phyloP scores from a whole-genome alignment of 2,329 filamentous ascomycete genomes.

The Aureobasidium musti region DNA sequence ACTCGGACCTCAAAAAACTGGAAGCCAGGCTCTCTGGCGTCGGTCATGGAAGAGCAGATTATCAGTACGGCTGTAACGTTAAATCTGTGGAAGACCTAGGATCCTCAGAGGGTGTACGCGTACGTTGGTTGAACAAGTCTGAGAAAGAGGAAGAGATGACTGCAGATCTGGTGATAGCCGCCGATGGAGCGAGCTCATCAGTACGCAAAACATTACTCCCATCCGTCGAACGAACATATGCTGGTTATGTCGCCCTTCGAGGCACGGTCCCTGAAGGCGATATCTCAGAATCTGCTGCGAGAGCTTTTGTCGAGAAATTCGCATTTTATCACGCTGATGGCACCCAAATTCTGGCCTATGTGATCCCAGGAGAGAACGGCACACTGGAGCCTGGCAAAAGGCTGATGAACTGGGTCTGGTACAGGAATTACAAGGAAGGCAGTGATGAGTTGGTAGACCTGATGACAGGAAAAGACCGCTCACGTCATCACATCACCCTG shows the following conservation, averaged over 20 bases:
- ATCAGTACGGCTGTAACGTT: slow-evolving; percentile 40
- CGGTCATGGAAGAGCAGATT: slow-evolving; percentile 32
- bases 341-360: slow-evolving; percentile 47
- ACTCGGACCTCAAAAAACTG: slow-evolving; percentile 9
- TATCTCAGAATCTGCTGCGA: slow-evolving; percentile 39
- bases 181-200: slow-evolving; percentile 46
- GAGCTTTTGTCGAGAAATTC: slow-evolving; percentile 45
- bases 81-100: slow-evolving; percentile 35
- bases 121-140: slow-evolving; percentile 37
- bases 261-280: slow-evolving; percentile 41
- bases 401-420: slow-evolving; percentile 54
- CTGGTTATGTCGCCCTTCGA: slow-evolving; percentile 40
- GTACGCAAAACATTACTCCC: slow-evolving; percentile 37
- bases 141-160: slow-evolving; percentile 32
- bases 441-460: slow-evolving; percentile 46
- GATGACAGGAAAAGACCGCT: slow-evolving; percentile 50
- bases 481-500: slow-evolving; percentile 47
- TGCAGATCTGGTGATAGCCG: slow-evolving; percentile 48
- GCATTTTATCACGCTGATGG: slow-evolving; percentile 46
- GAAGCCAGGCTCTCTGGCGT: background rate
- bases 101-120: slow-evolving; percentile 31
- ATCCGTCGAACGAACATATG: slow-evolving; percentile 38
- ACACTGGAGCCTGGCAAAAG: slow-evolving; percentile 45
- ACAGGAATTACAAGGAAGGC: slow-evolving; percentile 47
- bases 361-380: slow-evolving; percentile 50